Evolutionary conservation across 345 rosid genomes (phyloP), one percentile per base, ranked within the genome.

Genomic region (Dipteronia dyeriana): DNA sequence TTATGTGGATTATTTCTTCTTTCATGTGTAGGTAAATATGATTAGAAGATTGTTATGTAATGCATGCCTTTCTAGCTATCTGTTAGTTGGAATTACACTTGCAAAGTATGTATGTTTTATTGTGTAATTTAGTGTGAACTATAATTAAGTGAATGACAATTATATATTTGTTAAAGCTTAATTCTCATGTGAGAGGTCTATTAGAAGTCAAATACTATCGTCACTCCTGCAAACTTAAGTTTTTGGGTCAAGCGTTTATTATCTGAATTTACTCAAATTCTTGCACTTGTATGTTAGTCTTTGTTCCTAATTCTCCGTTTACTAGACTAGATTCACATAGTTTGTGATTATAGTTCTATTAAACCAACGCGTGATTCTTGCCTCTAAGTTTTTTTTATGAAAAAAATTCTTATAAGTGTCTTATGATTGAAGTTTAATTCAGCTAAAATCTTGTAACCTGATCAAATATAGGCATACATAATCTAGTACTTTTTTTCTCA

Each of bases 381-480:
- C 43, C 29, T 23, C 60, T 9, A 22, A 60, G 29, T 60, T 3
- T 11, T 22, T 31, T 59, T 41, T 8, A 8, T 41, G 45, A 41
- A 6, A 59, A 59, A 19, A n/a, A 20, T 59, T 3, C 54, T 4
- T 49, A 34, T 34, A 34, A 49, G 19, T 2, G n/a, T 53, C 56
- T 51, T 14, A 53, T 4, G 57, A 53, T 53, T 53, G 57, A 34
- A 34, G 38, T 34, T 34, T 34, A 53, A 12, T 43, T 67, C 65
- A 38, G 62, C 59, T 34, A 70, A 64, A 64, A 67, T 67, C 70
- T 68, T 41, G 34, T n/a, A 71, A 77, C 54, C 54, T 77, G 84
- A 77, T 63, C 74, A 9, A 41, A 54, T 62, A 69, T 62, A 69
- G 78, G 54, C 70, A 14, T 73, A 47, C 34, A 76, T 74, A 60